Evolutionary conservation across 2,329 filamentous ascomycete species (phyloP).

Genomic region (Zelopaecilomyces penicillatus): DNA sequence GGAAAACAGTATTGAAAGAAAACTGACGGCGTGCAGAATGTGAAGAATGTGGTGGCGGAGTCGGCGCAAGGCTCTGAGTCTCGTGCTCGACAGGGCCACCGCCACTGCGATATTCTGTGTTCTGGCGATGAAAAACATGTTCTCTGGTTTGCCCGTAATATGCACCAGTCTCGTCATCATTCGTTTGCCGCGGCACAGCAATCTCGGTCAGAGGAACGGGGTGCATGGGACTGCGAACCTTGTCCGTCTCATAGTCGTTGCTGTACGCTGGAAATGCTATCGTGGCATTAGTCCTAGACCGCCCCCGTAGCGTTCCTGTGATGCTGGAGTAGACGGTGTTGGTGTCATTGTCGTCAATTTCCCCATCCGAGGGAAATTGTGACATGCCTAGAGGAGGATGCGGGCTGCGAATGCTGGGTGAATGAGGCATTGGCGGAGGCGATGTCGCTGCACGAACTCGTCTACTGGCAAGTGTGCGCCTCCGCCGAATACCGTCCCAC

Average conservation of each 20-base stretch:
- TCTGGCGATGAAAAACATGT: constrained; percentile 36
- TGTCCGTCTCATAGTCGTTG: constrained; percentile 31
- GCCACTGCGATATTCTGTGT: constrained; percentile 41
- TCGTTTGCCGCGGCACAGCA: constrained; percentile 38
- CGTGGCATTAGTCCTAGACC: constrained; percentile 25
- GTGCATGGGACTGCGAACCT: constrained; percentile 47
- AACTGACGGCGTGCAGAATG: constrained; percentile 68
- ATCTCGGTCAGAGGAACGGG: constrained; percentile 58
- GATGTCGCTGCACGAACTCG: constrained; percentile 19
- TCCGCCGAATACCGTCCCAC: constrained; percentile 82
- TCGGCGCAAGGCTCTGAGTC: constrained; percentile 38
- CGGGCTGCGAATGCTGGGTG: constrained; percentile 17
- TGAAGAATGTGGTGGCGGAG: constrained; percentile 54
- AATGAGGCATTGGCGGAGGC: constrained; percentile 15
- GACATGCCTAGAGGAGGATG: constrained; percentile 66
- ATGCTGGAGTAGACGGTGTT: constrained; percentile 46
- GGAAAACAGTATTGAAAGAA: constrained; percentile 82
- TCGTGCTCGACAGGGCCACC: constrained; percentile 21
- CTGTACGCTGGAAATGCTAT: constrained; percentile 17
- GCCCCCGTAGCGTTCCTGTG: constrained; percentile 41
- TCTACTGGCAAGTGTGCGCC: constrained; percentile 45
- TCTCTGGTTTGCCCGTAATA: constrained; percentile 31
- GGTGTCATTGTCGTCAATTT: constrained; percentile 45
- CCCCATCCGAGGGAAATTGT: constrained; percentile 60
- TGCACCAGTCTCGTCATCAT: constrained; percentile 32